Percentiles rank a stretch among this genome's conserved stretches.
These are phyloP conservation scores for Penicillium sp. DNA, from an alignment of 2,329 filamentous ascomycete species.

Conservation along the genomic window DNA sequence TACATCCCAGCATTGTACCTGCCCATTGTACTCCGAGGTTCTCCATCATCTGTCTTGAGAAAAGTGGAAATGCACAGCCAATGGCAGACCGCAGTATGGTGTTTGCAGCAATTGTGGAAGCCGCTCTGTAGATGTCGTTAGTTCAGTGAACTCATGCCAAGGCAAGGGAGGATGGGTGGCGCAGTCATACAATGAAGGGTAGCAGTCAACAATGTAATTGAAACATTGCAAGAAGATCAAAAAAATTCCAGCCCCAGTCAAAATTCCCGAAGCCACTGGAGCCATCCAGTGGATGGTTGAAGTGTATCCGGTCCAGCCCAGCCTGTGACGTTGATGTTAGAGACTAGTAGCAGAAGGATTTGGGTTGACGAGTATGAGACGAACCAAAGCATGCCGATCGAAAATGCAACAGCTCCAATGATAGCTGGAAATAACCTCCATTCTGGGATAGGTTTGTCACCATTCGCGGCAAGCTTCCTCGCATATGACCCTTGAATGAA, in stretches of 20 bases:
- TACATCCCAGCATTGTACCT: conserved; percentile 9
- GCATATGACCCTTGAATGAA: conserved; percentile 67
- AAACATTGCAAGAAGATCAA: conserved; percentile 58
- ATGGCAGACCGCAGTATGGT: conserved; percentile 8
- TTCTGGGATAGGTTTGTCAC: conserved; percentile 57
- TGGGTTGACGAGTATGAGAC: not conserved
- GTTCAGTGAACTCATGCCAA: not conserved
- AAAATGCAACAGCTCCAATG: conserved; percentile 52
- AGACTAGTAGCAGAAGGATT: not conserved
- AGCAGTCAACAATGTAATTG: conserved; percentile 62
- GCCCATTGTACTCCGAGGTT: conserved; percentile 10
- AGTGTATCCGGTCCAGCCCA: conserved; percentile 71
- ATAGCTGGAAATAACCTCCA: conserved; percentile 58
- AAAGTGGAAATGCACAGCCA: conserved; percentile 10
- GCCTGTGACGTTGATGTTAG: conserved; percentile 3
- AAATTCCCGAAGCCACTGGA: conserved; percentile 47
- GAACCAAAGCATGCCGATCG: conserved; percentile 68
- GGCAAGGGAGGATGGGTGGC: not conserved
- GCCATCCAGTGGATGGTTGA: conserved; percentile 42
- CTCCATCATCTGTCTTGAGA: conserved; percentile 11
- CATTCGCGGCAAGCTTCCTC: conserved; percentile 68
- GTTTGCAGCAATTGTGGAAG: conserved; percentile 10
- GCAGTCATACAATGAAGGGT: conserved; percentile 51
- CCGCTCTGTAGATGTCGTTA: conserved; percentile 2
- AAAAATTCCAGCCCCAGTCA: conserved; percentile 59